Conservation (phyloP, 2,329 filamentous ascomycete species). For the Cadophora sp. region DNA sequence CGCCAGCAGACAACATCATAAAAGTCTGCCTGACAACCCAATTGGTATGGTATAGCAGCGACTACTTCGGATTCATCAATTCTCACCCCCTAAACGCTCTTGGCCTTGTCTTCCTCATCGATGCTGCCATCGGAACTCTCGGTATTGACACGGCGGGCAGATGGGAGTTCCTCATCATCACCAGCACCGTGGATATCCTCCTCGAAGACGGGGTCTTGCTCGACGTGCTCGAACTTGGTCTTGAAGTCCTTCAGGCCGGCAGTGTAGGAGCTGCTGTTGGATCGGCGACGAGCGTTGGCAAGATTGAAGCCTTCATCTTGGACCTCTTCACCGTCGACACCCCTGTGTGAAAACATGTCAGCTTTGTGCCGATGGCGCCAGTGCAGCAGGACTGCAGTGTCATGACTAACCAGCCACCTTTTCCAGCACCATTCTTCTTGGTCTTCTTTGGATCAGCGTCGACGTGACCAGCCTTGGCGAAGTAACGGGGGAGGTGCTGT, state of each 20-base stretch:
- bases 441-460: constrained; percentile 89
- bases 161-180: constrained; percentile 39
- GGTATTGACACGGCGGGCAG: constrained; percentile 43
- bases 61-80: constrained; percentile 27
- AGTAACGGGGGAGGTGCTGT: constrained; percentile 87
- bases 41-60: constrained; percentile 29
- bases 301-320: constrained; percentile 85
- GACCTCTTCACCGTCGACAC: constrained; percentile 81
- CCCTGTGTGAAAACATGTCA: constrained; percentile 62
- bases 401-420: constrained; percentile 84
- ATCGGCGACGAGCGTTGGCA: constrained; percentile 85
- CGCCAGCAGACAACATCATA: constrained; percentile 37
- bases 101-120: constrained; percentile 50
- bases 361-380: constrained; percentile 24
- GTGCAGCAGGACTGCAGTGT: constrained; percentile 6
- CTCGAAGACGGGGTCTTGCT: constrained; percentile 91
- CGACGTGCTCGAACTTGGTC: constrained; percentile 94
- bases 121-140: constrained; percentile 44
- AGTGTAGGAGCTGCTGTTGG: constrained; percentile 83
- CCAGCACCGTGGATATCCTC: constrained; percentile 77
- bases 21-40: constrained; percentile 31
- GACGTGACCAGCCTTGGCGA: constrained; percentile 83
- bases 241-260: constrained; percentile 80
- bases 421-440: constrained; percentile 95
- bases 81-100: constrained; percentile 44